phyloP scores from a whole-genome alignment of 331 rosid species.

The Quercus phellos region DNA sequence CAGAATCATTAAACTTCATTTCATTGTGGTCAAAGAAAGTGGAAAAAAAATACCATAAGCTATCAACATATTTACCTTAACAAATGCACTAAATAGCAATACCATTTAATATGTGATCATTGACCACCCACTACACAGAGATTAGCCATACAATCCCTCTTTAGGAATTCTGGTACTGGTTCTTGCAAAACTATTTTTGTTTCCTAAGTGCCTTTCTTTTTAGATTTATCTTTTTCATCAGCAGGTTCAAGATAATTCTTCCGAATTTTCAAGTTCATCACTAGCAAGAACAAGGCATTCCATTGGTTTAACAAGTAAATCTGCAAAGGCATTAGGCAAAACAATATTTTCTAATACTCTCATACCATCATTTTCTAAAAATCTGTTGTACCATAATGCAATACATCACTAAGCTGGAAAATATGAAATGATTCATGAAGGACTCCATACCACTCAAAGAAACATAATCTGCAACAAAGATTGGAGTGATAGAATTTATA shows the following conservation, averaged over 20 bases:
- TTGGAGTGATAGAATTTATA: too few species aligned
- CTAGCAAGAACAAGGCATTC: conserved; percentile 19
- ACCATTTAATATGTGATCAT: conserved; percentile 49
- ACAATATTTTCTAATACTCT: conserved; percentile 91
- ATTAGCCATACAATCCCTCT: conserved; percentile 93
- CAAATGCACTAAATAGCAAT: conserved; percentile 92
- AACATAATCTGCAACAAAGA: too few species aligned
- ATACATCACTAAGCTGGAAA: conserved; percentile 34
- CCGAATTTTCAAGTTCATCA: conserved; percentile 13
- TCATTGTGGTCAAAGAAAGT: not conserved
- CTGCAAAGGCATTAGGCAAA: conserved; percentile 60
- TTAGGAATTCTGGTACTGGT: conserved; percentile 69
- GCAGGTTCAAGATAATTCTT: conserved; percentile 17
- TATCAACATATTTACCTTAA: conserved; percentile 44
- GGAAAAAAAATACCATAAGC: not conserved
- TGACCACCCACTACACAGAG: conserved; percentile 92
- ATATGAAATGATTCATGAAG: too few species aligned
- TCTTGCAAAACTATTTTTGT: conserved; percentile 43
- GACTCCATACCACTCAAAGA: too few species aligned
- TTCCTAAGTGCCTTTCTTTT: conserved; percentile 29
- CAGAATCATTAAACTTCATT: conserved; percentile 11
- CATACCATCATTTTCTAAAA: conserved; percentile 48
- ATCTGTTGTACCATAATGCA: conserved; percentile 64
- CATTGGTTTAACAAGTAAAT: conserved; percentile 36
- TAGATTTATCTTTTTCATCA: conserved; percentile 31